A percentile compares a stretch with the other conserved stretches of the same genome.
These are phyloP conservation scores for Plenodomus tracheiphilus DNA, from an alignment of 2,329 filamentous ascomycete species.

Conservation along the genomic window DNA sequence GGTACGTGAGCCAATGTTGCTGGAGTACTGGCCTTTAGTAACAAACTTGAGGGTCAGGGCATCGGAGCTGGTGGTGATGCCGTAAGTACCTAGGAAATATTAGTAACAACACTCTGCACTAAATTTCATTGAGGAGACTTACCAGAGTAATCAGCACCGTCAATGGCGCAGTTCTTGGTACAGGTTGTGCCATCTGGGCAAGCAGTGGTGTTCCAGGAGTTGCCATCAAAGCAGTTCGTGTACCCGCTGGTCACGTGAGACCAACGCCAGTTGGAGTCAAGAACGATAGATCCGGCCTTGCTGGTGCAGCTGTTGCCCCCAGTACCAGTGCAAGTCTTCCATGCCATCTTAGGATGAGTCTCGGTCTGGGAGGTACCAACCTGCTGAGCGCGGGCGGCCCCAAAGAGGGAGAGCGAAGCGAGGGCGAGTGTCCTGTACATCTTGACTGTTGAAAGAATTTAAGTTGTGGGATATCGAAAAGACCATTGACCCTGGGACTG, in stretches of 20 bases:
- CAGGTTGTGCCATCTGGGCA: constrained; percentile 46
- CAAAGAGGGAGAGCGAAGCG: constrained; percentile 46
- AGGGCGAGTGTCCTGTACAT: constrained; percentile 48
- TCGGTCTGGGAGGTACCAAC: constrained; percentile 47
- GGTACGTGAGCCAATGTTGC: constrained; percentile 48
- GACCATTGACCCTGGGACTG: constrained; percentile 6
- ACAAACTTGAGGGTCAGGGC: constrained; percentile 62
- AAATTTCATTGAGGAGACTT: constrained; percentile 6
- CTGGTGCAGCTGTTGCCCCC: constrained; percentile 45
- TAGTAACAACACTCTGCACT: too few relatives aligned
- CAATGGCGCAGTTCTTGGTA: constrained; percentile 48
- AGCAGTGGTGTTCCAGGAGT: constrained; percentile 47
- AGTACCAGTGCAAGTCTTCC: constrained; percentile 46
- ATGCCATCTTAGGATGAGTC: constrained; percentile 47
- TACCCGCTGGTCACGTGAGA: constrained; percentile 49
- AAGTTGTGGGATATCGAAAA: constrained; percentile 31
- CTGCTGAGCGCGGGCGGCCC: constrained; percentile 47
- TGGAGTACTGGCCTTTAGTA: constrained; percentile 53
- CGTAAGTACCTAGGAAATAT: constrained; percentile 40
- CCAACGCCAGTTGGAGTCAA: constrained; percentile 58
- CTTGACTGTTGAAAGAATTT: constrained; percentile 33
- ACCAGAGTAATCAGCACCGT: constrained; percentile 49
- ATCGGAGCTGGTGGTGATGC: constrained; percentile 57
- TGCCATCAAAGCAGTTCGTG: constrained; percentile 55
- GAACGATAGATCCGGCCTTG: constrained; percentile 43